Percentiles rank a stretch among this genome's conserved stretches.
phyloP scores from a whole-genome alignment of 257 asterid genomes.

The Handroanthus guayacan region DNA sequence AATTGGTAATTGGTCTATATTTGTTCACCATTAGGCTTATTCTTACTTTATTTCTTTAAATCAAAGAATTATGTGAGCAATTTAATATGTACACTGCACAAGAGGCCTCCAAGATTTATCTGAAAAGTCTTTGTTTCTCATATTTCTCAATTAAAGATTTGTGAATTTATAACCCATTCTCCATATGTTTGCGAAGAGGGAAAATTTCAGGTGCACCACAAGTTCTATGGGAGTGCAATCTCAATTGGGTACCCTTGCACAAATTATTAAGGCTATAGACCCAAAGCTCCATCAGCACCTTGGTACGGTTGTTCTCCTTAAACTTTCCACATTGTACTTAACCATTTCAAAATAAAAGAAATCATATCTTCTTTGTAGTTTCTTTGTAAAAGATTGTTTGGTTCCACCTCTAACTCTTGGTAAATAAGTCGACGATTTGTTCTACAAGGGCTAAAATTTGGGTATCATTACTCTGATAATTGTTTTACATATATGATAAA shows the following conservation, averaged over 20 bases:
- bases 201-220: constrained; percentile 80
- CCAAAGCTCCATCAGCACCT: constrained; percentile 97
- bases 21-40: constrained; percentile 23
- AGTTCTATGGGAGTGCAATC: constrained; percentile 92
- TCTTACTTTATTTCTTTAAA: constrained; percentile 1
- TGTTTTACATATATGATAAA: constrained; percentile 14
- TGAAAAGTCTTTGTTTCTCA: constrained; percentile 13
- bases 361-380: constrained; percentile 22
- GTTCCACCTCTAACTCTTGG: constrained; percentile 8
- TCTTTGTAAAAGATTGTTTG: constrained; percentile 4
- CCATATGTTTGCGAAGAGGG: constrained; percentile 65
- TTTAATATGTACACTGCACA: background rate
- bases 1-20: background rate
- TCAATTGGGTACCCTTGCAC: constrained; percentile 83
- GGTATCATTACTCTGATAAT: constrained; percentile 10
- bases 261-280: constrained; percentile 82
- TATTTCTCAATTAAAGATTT: constrained; percentile 21
- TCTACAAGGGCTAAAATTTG: constrained; percentile 16
- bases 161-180: constrained; percentile 32
- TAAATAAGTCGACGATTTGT: constrained; percentile 2
- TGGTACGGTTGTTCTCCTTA: constrained; percentile 62
- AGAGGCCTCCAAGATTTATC: constrained; percentile 11
- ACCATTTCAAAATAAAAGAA: constrained; percentile 12
- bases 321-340: constrained; percentile 24
- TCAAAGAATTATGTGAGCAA: background rate